These are phyloP conservation scores for Fusarium liriodendri DNA, from an alignment of 2,329 filamentous ascomycete genomes.

Conservation along the genomic window DNA sequence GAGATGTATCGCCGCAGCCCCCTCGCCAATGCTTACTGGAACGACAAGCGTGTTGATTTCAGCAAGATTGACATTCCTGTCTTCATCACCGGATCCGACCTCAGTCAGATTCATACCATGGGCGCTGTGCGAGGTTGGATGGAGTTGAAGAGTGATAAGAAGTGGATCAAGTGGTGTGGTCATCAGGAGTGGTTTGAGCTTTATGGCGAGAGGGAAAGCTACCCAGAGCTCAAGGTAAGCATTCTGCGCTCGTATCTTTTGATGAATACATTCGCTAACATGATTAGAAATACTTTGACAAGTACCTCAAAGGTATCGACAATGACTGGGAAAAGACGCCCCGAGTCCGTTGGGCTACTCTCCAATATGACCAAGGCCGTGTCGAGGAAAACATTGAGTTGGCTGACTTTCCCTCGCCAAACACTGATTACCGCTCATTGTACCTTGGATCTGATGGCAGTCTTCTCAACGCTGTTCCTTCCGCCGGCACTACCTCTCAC, in stretches of 20 bases:
- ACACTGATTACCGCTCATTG: not conserved
- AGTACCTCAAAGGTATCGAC: conserved; percentile 31
- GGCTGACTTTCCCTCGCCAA: conserved; percentile 18
- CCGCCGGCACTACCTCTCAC: conserved; percentile 3
- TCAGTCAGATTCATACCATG: conserved; percentile 41
- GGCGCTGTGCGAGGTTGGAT: conserved; percentile 36
- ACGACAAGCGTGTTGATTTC: conserved; percentile 24
- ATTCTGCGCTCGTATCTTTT: no score
- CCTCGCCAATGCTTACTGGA: conserved; percentile 2
- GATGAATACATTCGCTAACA: not conserved
- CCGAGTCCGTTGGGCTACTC: conserved; percentile 31
- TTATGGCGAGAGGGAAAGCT: conserved; percentile 6
- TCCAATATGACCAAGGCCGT: conserved; percentile 35
- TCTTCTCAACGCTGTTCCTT: not conserved
- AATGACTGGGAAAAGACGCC: conserved; percentile 40
- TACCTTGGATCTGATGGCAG: not conserved
- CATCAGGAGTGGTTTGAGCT: conserved; percentile 37
- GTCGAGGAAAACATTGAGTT: conserved; percentile 29
- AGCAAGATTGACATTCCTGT: conserved; percentile 28
- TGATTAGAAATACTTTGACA: conserved; percentile 27
- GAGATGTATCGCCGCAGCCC: conserved; percentile 9
- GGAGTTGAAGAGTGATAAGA: conserved; percentile 30
- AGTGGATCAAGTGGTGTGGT: conserved; percentile 36
- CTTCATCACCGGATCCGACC: conserved; percentile 34
- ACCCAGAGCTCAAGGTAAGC: conserved; percentile 9